Percentiles rank a stretch among this genome's conserved stretches.
Conservation (phyloP, 805 yeast species). For the Myxozyma vanderwaltii region DNA sequence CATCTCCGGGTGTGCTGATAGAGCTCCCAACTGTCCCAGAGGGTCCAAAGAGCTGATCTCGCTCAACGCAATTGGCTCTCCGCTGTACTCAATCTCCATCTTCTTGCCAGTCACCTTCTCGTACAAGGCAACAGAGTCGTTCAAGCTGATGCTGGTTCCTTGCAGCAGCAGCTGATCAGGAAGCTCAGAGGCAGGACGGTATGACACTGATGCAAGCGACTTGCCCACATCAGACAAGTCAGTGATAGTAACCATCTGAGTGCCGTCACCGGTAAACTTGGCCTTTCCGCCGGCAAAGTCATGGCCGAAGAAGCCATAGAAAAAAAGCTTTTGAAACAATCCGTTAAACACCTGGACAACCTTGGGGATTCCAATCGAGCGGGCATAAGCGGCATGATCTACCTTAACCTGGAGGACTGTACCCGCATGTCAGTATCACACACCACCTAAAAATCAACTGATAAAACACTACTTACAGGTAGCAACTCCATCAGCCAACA, state of each 20-base stretch:
- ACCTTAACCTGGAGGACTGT: slow-evolving; percentile 22
- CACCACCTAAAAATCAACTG: too few relatives aligned
- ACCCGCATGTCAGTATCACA: too few relatives aligned
- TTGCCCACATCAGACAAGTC: slow-evolving; percentile 37
- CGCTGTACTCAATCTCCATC: slow-evolving; percentile 22
- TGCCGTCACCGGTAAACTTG: slow-evolving; percentile 31
- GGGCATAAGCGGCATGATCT: slow-evolving; percentile 28
- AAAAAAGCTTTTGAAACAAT: slow-evolving; percentile 30
- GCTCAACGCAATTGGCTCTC: background rate
- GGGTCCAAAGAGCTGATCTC: background rate
- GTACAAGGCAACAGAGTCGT: slow-evolving; percentile 28
- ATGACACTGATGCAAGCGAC: slow-evolving; percentile 36
- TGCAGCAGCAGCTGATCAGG: slow-evolving; percentile 33
- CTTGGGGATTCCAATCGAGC: slow-evolving; percentile 36
- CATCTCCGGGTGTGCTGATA: slow-evolving; percentile 26
- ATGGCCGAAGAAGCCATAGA: slow-evolving; percentile 23
- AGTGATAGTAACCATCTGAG: slow-evolving; percentile 28
- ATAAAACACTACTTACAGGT: slow-evolving; percentile 1
- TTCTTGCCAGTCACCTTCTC: slow-evolving; percentile 35
- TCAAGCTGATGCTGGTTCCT: slow-evolving; percentile 29
- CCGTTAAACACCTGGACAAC: slow-evolving; percentile 36
- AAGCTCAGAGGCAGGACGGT: slow-evolving; percentile 31
- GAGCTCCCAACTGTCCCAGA: background rate
- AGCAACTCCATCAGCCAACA: background rate
- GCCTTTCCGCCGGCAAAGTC: slow-evolving; percentile 18